Base-by-base conservation (phyloP, 805 yeast species). In the Saitoella complicata region DNA sequence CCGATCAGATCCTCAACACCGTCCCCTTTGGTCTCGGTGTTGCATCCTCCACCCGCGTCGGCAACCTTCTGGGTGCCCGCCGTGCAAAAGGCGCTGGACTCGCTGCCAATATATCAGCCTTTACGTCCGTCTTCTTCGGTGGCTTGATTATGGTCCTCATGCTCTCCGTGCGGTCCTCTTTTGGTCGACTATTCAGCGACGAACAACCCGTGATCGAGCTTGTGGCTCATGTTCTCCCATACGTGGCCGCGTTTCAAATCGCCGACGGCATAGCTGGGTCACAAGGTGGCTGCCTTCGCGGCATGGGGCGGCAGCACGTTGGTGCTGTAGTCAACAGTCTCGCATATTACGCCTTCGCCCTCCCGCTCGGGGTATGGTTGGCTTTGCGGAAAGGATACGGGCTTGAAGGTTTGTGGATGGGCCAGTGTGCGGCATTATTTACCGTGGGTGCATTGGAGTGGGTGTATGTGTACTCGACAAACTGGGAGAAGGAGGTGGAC, bases 261-360 rank as follows among this genome's bases (percentile, higher is more conserved):
- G 70, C 73, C 46, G 94, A 83, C 58, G 78, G 84, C 3, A 56
- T 80, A 11, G 79, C 82, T 10, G 73, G 79, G 39, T 76, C 80
- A 11, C 76, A 84, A 2, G 76, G 80, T 38, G 91, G 87, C 1
- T 69, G 79, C 34, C 62, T 83, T 46, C 64, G 94, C 48, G 86
- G 87, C 1, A 78, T 79, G 57, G 94, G 88, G 0, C 63, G 76
- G 40, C 94, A 83, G 58, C 71, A 69, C 41, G 67, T 80, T 40
- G 93, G 93, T 2, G 84, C 88, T 0, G 51, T 72, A 8, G 64
- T 82, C 42, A 83, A 81, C 53, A 65, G 83, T 40, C 55, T 79
- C n/a, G 72, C 78, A 0, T 83, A 83, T 60, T 83, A 83, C 58
- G 67, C 70, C 3, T 62, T 80, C 49, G 87, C 84, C 1, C 65